Percentiles rank a stretch among this genome's conserved stretches.
Conservation (phyloP, 2,329 filamentous ascomycete species). For the Westerdykella aurantiaca region DNA sequence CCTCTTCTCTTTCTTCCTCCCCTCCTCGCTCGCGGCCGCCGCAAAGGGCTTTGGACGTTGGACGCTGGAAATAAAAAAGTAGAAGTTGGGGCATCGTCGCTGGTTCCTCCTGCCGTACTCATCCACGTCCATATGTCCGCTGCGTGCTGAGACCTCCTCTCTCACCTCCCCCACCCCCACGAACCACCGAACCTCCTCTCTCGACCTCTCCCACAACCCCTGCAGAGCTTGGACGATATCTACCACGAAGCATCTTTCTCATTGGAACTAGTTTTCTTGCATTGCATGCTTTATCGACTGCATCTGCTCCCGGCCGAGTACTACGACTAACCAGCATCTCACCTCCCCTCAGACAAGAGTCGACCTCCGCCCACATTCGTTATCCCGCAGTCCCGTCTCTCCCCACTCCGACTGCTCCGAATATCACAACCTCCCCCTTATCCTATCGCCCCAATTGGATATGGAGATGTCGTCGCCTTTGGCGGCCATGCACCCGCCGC, state of each 20-base stretch:
- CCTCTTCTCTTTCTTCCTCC: conserved; percentile 3
- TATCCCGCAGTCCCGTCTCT: neutral
- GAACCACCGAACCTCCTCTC: conserved; percentile 8
- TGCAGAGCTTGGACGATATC: conserved; percentile 13
- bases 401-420: neutral
- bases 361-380: conserved; percentile 2
- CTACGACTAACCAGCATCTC: conserved; percentile 9
- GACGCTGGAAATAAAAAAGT: conserved; percentile 11
- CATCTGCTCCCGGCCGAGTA: conserved; percentile 8
- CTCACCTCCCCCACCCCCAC: conserved; percentile 16
- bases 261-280: conserved; percentile 39
- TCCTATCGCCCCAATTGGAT: conserved; percentile 9
- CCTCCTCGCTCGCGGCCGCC: conserved; percentile 17
- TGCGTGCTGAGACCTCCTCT: conserved; percentile 16
- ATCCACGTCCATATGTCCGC: conserved; percentile 20
- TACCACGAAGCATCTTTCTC: conserved; percentile 32
- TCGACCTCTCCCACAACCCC: conserved; percentile 11
- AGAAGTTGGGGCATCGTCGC: too few species aligned
- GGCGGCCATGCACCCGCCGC: conserved; percentile 79
- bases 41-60: conserved; percentile 15
- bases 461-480: conserved; percentile 95
- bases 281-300: conserved; percentile 35
- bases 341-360: conserved; percentile 13
- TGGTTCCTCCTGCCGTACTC: conserved; percentile 13
- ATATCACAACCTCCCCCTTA: conserved; percentile 44